These are phyloP conservation scores for Penicillium sp. DNA, from an alignment of 2,329 filamentous ascomycete species.

Conservation along the genomic window DNA sequence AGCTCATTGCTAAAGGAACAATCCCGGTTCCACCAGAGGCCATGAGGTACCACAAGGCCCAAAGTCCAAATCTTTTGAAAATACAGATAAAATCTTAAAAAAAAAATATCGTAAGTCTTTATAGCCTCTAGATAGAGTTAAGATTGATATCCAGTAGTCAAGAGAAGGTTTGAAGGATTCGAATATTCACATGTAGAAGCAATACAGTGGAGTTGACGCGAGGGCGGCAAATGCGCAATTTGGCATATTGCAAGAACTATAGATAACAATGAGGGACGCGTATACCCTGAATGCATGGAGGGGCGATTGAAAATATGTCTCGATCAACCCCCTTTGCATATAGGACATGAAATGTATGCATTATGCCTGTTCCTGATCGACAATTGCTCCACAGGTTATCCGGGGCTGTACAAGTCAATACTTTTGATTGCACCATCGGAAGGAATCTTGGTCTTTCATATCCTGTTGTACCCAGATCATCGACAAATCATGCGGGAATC, in stretches of 20 bases:
- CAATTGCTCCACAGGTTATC: neutral
- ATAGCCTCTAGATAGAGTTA: too few species aligned
- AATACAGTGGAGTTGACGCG: neutral
- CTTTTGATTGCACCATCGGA: constrained; percentile 4
- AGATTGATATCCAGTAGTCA: neutral
- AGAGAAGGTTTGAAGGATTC: constrained; percentile 2
- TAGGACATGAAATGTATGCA: constrained; percentile 1
- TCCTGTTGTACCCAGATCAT: neutral
- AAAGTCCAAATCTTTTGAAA: neutral
- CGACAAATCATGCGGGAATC: neutral
- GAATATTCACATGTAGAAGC: neutral
- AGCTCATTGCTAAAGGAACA: constrained; percentile 15
- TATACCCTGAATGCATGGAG: neutral
- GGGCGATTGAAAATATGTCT: neutral
- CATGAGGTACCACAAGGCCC: constrained; percentile 14
- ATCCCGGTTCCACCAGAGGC: constrained; percentile 14
- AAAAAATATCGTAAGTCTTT: too few species aligned
- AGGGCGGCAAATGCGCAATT: neutral
- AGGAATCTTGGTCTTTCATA: constrained; percentile 9
- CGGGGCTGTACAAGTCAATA: neutral
- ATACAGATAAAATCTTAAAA: neutral
- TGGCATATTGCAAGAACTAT: neutral
- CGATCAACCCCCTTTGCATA: neutral
- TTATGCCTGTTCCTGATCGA: constrained; percentile 10
- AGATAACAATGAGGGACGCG: neutral